A percentile compares a stretch with the other conserved stretches of the same genome.
Evolutionary conservation across 2,329 filamentous ascomycete genomes (phyloP).

Genomic region (Bipolaris oryzae): DNA sequence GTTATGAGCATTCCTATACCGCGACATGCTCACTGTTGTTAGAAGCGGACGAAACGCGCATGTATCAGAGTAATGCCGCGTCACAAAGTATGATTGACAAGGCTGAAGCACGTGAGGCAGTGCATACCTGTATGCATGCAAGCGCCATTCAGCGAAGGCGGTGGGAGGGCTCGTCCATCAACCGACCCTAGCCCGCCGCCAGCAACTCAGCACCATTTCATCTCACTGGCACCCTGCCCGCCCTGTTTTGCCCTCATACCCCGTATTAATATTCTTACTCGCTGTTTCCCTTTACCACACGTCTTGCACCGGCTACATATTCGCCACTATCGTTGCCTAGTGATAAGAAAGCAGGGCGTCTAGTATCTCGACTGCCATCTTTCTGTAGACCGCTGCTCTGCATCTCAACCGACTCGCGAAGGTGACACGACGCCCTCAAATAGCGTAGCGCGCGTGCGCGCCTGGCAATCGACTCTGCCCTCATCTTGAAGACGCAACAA

Average conservation of each 20-base stretch:
- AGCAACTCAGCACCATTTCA: slow-evolving; percentile 10
- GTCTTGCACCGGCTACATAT: neutral
- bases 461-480: slow-evolving; percentile 5
- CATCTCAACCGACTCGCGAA: slow-evolving; percentile 3
- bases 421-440: neutral
- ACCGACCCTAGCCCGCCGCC: slow-evolving; percentile 11
- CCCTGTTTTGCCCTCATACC: slow-evolving; percentile 13
- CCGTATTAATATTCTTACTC: slow-evolving; percentile 17
- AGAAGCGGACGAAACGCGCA: neutral
- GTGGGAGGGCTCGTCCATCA: slow-evolving; percentile 9
- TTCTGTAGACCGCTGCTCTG: slow-evolving; percentile 3
- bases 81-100: neutral
- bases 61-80: neutral
- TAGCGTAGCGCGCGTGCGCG: slow-evolving; percentile 18
- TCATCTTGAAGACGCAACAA: slow-evolving; percentile 36
- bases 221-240: slow-evolving; percentile 1
- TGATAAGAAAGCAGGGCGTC: neutral
- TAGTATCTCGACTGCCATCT: neutral
- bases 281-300: slow-evolving; percentile 1
- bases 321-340: neutral
- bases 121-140: slow-evolving; percentile 1
- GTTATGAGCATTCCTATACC: no score
- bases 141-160: slow-evolving; percentile 7
- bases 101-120: slow-evolving; percentile 10
- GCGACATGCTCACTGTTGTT: neutral